Base-by-base conservation (phyloP, 2,329 filamentous ascomycete species). In the Pyrenochaeta sp. region DNA sequence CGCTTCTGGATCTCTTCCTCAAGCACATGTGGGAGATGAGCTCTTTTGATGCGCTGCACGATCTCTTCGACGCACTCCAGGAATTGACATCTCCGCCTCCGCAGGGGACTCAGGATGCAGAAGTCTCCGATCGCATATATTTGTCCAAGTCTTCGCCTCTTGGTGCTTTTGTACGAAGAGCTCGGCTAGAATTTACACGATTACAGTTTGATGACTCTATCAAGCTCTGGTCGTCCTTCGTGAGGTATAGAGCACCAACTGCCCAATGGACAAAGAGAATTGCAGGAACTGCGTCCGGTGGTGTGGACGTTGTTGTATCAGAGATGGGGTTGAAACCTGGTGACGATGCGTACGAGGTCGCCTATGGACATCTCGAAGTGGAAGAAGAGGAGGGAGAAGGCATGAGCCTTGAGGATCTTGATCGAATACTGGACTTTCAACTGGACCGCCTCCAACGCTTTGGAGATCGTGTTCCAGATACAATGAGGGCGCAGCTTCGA, bases 1-100 rank as follows among this genome's bases (percentile, higher is more conserved):
- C 82, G n/a, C 74, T 96, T n/a, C 94, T 92, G 84, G 91, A 97
- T 64, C 76, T 88, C 2, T 89, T 96, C 43, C 79, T 97, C 9
- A 82, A 83, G 41, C 87, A 85, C 51, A 75, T 97, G 17, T 97
- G 94, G 93, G 79, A 81, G 11, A 83, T 97, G 54, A 85, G 92
- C 63, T 93, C 88, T 14, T 81, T 95, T 8, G 84, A 97, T 72
- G 83, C 85, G 0, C 74, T 97, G n/a, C 84, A 92, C 61, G 76
- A 78, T 2, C 93, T 96, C 68, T 89, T 96, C 63, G 79, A 81
- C 20, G 74, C 75, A 15, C 77, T 88, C 11, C 72, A 76, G 4
- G 69, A 72, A 17, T 72, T 89, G 21, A 71, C 94, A 35, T 78
- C 77, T 41, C 86, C 82, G 7, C 35, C 44, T 17, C 37, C 51